Evolutionary conservation across 345 rosid species (phyloP).

Genomic region (Populus ilicifolia): DNA sequence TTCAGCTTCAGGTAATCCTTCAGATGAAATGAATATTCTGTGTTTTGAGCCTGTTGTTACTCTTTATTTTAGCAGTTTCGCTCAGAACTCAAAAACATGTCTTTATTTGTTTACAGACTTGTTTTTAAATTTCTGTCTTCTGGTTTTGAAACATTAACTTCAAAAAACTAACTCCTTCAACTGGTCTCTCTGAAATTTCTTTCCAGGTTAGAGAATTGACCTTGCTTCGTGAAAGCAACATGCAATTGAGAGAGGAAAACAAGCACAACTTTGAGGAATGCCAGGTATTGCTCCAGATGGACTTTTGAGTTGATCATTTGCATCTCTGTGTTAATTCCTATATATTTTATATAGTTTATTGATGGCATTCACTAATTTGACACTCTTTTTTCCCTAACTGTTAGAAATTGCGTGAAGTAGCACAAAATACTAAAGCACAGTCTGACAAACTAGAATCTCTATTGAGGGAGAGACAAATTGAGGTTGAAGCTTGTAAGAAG

Average conservation of each 20-base stretch:
- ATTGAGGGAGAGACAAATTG: conserved; percentile 57
- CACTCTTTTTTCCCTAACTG: neutral
- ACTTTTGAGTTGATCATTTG: neutral
- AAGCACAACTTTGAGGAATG: conserved; percentile 94
- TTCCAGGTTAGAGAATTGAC: conserved; percentile 80
- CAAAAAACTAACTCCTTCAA: too few species aligned
- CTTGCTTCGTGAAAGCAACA: conserved; percentile 89
- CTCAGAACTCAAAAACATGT: neutral
- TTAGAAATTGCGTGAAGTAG: conserved; percentile 74
- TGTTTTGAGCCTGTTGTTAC: neutral
- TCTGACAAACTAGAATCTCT: conserved; percentile 45
- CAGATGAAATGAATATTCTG: neutral
- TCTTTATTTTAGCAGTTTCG: neutral
- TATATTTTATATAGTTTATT: neutral
- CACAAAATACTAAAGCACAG: conserved; percentile 55
- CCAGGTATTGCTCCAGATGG: conserved; percentile 46
- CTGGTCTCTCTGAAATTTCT: neutral
- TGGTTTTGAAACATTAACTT: neutral
- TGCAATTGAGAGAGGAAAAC: conserved; percentile 96
- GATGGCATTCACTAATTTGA: neutral
- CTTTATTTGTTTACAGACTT: neutral
- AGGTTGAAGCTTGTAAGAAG: conserved; percentile 62
- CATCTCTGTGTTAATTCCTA: neutral
- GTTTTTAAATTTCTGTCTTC: neutral
- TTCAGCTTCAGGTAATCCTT: conserved; percentile 71